Percentiles rank a stretch among this genome's conserved stretches.
phyloP scores from a whole-genome alignment of 2,329 filamentous ascomycete species.

The Pseudogymnoascus sp. region DNA sequence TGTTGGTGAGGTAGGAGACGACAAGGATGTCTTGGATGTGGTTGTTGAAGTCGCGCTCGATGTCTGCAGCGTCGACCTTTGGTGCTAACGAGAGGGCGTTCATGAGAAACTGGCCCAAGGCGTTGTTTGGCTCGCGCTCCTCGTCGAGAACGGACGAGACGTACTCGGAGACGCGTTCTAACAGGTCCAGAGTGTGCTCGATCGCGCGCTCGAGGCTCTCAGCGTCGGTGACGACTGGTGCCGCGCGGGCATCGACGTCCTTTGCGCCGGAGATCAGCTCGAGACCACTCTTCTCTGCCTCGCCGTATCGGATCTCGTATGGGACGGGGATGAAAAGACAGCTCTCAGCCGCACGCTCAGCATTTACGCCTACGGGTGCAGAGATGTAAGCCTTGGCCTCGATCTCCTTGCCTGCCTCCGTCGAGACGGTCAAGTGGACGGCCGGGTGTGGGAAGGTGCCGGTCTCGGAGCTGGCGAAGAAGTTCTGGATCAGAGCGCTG shows the following conservation, averaged over 20 bases:
- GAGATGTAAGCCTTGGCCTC: slow-evolving; percentile 92
- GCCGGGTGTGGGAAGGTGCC: slow-evolving; percentile 97
- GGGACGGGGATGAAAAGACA: slow-evolving; percentile 97
- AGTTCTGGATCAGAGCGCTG: slow-evolving; percentile 97
- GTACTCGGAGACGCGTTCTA: slow-evolving; percentile 86
- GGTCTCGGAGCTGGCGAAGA: slow-evolving; percentile 94
- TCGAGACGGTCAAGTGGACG: slow-evolving; percentile 90
- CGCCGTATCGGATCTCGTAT: slow-evolving; percentile 84
- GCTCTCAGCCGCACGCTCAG: slow-evolving; percentile 89
- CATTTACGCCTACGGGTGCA: slow-evolving; percentile 86
- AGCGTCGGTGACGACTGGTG: slow-evolving; percentile 74
- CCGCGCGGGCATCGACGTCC: slow-evolving; percentile 65
- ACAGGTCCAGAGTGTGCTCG: slow-evolving; percentile 78
- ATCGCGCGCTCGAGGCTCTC: slow-evolving; percentile 79
- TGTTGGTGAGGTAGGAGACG: slow-evolving; percentile 97
- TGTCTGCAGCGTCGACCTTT: slow-evolving; percentile 83
- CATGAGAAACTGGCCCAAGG: slow-evolving; percentile 89
- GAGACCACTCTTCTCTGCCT: slow-evolving; percentile 66
- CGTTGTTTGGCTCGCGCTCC: slow-evolving; percentile 79
- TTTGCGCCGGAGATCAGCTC: slow-evolving; percentile 79
- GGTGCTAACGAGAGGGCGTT: slow-evolving; percentile 87
- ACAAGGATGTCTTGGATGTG: slow-evolving; percentile 98
- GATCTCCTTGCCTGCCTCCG: slow-evolving; percentile 78
- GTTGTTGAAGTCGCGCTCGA: slow-evolving; percentile 99
- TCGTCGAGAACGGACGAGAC: slow-evolving; percentile 92